Base-by-base conservation (phyloP, 306 rosid species). In the Sophora flavescens region DNA sequence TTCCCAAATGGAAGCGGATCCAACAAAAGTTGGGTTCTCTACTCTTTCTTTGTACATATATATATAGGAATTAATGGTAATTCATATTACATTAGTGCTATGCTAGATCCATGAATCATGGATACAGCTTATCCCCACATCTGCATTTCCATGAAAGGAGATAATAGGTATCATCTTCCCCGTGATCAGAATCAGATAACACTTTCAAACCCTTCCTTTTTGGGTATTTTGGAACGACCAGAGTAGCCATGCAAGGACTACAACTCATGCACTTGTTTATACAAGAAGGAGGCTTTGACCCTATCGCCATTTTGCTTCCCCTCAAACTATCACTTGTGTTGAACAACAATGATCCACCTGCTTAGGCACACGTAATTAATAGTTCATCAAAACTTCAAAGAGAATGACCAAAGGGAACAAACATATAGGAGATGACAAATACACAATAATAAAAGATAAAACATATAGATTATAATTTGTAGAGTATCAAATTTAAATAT, bases 251-350 rank as follows among this genome's bases (percentile, higher is more conserved):
- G 75, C 98, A 94, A 33, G 98, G 98, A 74, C 86, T 88, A 42
- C 98, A 94, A 60, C 83, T 91, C 84, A 82, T 77, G 86, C 98
- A 94, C 87, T 81, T 94, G 77, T 92, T 87, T 15, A 75, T 78
- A 78, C 98, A 94, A 3, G 39, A 72, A 0, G 98, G 98, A n/a
- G 98, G 98, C 77, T 83, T 85, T 68, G 98, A 94, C 1, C 98
- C 98, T 80, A 94, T 52, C 82, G 84, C 84, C 86, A 56, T 85
- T 76, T 76, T 76, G 53, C 80, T 84, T 41, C 56, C 76, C 63
- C 57, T 72, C 35, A 71, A 30, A 69, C 33, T 65, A 76, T 51
- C 56, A 1, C 32, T 75, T 10, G 13, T 38, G 8, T 52, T 64
- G 32, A 78, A 36, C 28, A 78, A 42, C 70, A 58, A 0, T 26